These are phyloP conservation scores for Sporormia fimetaria DNA, from an alignment of 495 filamentous ascomycete genomes.

Conservation along the genomic window DNA sequence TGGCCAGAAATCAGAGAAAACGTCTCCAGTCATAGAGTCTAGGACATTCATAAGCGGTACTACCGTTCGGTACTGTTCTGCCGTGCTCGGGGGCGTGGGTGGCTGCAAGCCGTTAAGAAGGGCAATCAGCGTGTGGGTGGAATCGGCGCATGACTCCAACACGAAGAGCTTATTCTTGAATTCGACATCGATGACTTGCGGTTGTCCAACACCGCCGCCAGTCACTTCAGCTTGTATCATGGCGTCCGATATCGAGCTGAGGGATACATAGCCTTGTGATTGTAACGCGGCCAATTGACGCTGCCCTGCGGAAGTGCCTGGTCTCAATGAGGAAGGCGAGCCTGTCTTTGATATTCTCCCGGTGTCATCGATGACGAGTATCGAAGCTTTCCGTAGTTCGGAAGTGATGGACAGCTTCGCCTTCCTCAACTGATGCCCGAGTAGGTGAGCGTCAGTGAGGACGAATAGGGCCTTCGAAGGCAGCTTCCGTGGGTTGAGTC, in stretches of 20 bases:
- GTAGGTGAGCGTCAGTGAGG: constrained; percentile 62
- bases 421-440: constrained; percentile 48
- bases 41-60: constrained; percentile 80
- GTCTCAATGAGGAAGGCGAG: neutral
- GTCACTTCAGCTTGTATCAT: constrained; percentile 50
- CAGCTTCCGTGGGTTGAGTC: constrained; percentile 71
- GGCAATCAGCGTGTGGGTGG: constrained; percentile 80
- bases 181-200: constrained; percentile 56
- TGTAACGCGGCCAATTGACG: constrained; percentile 56
- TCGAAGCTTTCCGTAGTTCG: constrained; percentile 63
- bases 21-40: constrained; percentile 77
- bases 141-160: constrained; percentile 91
- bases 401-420: constrained; percentile 48
- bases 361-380: constrained; percentile 75
- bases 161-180: constrained; percentile 75
- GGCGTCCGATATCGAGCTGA: constrained; percentile 74
- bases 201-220: constrained; percentile 42
- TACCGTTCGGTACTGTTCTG: constrained; percentile 76
- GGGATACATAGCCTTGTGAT: constrained; percentile 64
- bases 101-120: constrained; percentile 73
- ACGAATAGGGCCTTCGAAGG: constrained; percentile 64
- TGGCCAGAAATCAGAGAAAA: constrained; percentile 37
- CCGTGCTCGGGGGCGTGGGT: constrained; percentile 66
- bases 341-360: constrained; percentile 35
- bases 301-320: constrained; percentile 34